Evolutionary conservation across 2,329 filamentous ascomycete species (phyloP).

Genomic region (Colletotrichum sublineola): DNA sequence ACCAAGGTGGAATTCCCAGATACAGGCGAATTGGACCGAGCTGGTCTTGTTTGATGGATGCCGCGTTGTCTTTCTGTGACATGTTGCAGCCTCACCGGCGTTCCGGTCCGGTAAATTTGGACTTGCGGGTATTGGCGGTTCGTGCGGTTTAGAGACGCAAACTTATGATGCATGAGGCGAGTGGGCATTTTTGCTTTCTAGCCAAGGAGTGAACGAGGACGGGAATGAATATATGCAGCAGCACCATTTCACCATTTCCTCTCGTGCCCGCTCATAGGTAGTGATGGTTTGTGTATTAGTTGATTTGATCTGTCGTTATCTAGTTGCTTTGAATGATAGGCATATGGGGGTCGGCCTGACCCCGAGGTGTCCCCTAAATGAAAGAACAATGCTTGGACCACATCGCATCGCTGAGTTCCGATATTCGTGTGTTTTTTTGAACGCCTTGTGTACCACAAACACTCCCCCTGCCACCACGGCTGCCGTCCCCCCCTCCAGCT

Average conservation of each 20-base stretch:
- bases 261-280: too few relatives aligned
- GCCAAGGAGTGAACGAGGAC: neutral
- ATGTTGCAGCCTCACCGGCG: neutral
- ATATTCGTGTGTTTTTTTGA: constrained; percentile 12
- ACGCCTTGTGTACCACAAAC: constrained; percentile 24
- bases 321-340: constrained; percentile 6
- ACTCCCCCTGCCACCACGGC: neutral
- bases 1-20: neutral
- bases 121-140: neutral
- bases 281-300: neutral
- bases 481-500: neutral
- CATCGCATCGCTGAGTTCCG: constrained; percentile 17
- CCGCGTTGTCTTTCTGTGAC: constrained; percentile 14
- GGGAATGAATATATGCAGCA: neutral
- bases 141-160: neutral
- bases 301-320: constrained; percentile 1
- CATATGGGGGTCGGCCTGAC: neutral
- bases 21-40: constrained; percentile 1
- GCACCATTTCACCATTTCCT: neutral
- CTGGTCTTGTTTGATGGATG: constrained; percentile 5
- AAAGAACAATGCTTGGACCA: constrained; percentile 24
- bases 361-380: neutral
- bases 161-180: neutral
- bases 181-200: neutral
- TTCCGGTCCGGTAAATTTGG: neutral